Conservation (phyloP, 768 basidiomycete species). For the Hygrophoropsis aurantiaca region DNA sequence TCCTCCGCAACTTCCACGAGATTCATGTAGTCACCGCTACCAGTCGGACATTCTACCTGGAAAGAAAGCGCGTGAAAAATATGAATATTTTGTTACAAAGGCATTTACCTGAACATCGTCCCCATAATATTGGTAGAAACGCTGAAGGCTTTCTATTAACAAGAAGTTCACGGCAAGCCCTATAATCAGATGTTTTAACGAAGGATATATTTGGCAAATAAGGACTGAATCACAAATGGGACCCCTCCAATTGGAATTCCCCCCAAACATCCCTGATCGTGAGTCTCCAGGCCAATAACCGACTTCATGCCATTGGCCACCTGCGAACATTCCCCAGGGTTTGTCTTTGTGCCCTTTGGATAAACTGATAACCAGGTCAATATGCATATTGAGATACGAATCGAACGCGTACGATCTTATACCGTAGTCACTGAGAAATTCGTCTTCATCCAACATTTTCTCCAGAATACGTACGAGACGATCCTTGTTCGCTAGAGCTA, state of each 20-base stretch:
- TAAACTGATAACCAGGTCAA: constrained; percentile 47
- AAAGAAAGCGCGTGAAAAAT: neutral
- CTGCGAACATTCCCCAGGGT: constrained; percentile 94
- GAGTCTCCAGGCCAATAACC: constrained; percentile 99
- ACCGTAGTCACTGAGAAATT: constrained; percentile 95
- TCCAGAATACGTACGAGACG: constrained; percentile 83
- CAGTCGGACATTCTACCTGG: constrained; percentile 91
- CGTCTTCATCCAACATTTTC: constrained; percentile 96
- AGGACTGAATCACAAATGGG: constrained; percentile 62
- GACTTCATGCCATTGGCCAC: constrained; percentile 89
- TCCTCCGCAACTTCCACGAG: constrained; percentile 93
- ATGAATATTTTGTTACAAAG: neutral
- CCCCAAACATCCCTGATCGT: constrained; percentile 95
- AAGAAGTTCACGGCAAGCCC: constrained; percentile 98
- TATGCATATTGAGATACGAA: neutral
- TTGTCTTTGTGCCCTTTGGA: constrained; percentile 88
- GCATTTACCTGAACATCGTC: constrained; percentile 68
- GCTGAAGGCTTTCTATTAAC: constrained; percentile 92
- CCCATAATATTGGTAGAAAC: constrained; percentile 98
- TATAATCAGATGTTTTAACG: constrained; percentile 20
- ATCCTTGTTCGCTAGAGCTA: constrained; percentile 92
- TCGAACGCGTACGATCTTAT: constrained; percentile 79
- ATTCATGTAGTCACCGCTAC: constrained; percentile 97
- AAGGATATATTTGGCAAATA: neutral
- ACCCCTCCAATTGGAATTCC: constrained; percentile 98